These are phyloP conservation scores for Arachis hypogaea DNA, from an alignment of 306 rosid genomes.

Conservation along the genomic window DNA sequence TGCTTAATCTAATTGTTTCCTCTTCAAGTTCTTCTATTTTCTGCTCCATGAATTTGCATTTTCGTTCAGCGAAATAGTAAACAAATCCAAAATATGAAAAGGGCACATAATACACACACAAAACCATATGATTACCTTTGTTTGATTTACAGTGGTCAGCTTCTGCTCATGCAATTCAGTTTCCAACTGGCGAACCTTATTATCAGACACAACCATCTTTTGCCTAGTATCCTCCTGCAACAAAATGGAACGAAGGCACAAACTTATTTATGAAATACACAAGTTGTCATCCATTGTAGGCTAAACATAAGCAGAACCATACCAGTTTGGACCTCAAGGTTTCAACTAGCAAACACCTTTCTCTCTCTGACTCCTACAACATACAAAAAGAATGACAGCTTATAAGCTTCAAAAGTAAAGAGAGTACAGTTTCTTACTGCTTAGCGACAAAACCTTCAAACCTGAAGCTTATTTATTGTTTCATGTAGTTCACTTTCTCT, in stretches of 20 bases:
- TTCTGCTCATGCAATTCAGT: slow-evolving; percentile 71
- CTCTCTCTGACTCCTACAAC: slow-evolving; percentile 82
- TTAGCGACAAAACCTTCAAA: slow-evolving; percentile 42
- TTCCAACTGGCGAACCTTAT: slow-evolving; percentile 87
- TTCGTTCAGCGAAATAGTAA: slow-evolving; percentile 36
- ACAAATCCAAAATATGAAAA: slow-evolving; percentile 34
- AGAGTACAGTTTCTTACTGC: slow-evolving; percentile 16
- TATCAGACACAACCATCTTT: slow-evolving; percentile 79
- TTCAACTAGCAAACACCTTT: slow-evolving; percentile 67
- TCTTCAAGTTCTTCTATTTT: slow-evolving; percentile 76
- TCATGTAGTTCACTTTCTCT: slow-evolving; percentile 85
- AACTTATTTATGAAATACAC: slow-evolving; percentile 14
- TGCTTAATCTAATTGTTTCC: slow-evolving; percentile 59
- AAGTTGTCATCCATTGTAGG: neutral
- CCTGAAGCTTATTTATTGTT: slow-evolving; percentile 80
- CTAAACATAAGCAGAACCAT: slow-evolving; percentile 39
- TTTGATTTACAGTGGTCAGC: slow-evolving; percentile 59
- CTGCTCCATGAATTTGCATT: slow-evolving; percentile 59
- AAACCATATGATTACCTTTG: slow-evolving; percentile 53
- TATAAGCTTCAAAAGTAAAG: slow-evolving; percentile 28
- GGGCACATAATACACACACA: slow-evolving; percentile 11
- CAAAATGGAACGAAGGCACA: slow-evolving; percentile 39
- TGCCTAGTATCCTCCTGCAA: slow-evolving; percentile 88
- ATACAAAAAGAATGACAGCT: slow-evolving; percentile 21
- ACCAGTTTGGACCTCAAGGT: slow-evolving; percentile 91